Conservation (phyloP, 164 flowering plant species). For the Magnolia kwangsiensis region DNA sequence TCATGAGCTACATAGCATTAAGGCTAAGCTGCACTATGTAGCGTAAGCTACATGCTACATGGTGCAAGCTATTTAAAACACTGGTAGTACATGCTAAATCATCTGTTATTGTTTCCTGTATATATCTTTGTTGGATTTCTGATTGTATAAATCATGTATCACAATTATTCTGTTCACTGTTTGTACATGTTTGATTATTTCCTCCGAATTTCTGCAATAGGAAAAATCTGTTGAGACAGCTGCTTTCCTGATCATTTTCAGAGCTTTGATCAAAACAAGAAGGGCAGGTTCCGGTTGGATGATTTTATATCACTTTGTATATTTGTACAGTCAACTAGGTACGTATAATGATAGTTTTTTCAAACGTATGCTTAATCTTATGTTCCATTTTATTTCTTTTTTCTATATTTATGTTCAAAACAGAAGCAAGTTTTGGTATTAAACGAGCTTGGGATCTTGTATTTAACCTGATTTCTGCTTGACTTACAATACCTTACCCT, state of each 20-base stretch:
- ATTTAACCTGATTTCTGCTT: background rate
- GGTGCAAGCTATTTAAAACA: no score
- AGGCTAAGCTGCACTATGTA: no score
- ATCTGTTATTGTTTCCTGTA: background rate
- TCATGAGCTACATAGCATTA: no score
- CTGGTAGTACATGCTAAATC: no score
- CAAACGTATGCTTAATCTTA: background rate
- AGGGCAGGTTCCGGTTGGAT: constrained; percentile 64
- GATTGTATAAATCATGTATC: background rate
- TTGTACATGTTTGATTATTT: background rate
- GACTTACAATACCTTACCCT: no score
- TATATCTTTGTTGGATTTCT: background rate
- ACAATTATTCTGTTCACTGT: background rate
- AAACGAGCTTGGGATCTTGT: background rate
- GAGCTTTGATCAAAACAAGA: constrained; percentile 78
- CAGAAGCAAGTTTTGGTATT: background rate
- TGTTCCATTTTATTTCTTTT: background rate
- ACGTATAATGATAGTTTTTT: constrained; percentile 13
- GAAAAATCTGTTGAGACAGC: background rate
- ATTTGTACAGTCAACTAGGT: constrained; percentile 79
- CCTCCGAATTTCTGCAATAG: background rate
- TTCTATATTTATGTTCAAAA: background rate
- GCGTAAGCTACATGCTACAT: no score
- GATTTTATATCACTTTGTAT: constrained; percentile 77
- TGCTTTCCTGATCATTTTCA: constrained; percentile 23